Base-by-base conservation (phyloP, 1,284 basidiomycete genomes). In the Exsudoporus floridanus region DNA sequence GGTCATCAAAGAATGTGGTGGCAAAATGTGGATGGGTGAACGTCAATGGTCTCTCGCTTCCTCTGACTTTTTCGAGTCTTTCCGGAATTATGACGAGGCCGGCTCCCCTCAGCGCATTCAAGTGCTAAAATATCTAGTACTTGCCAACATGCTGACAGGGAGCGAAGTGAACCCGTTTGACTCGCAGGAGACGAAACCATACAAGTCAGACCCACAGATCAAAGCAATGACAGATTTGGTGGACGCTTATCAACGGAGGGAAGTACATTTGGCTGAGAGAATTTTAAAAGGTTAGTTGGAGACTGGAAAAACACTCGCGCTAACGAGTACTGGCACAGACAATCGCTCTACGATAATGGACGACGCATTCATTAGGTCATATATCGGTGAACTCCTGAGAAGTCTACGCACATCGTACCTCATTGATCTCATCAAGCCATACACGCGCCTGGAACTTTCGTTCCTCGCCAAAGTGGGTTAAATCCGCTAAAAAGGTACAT, bases 11-110 rank as follows among this genome's bases (percentile, higher is more conserved):
- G 97, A 99, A 72, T 98, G 96, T 61, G 97, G 97, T 13, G 97
- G 97, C 8, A 99, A 99, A 75, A 99, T 99, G 97, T 98, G 97
- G 93, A 99, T 99, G 97, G 93, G 92, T 53, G 97, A 99, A 78
- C 91, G 95, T 90, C 90, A 97, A 74, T 99, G 96, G 95, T 90
- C 90, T 55, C 86, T 92, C 46, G 97, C 97, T 0, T 96, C 94
- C 60, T 92, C 94, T 65, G 96, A 99, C 74, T 97, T 99, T 71
- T 99, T 98, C 73, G 95, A 98, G 64, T 95, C 95, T 1, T 99
- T 99, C 80, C 84, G 92, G 63, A 97, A 95, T 70, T 99, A 99
- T 70, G 97, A 99, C 63, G 97, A 99, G 71, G 94, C 95, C 4
- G 97, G 97, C 4, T 95, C 93, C 10, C 88, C 93, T 1, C 95